Base-by-base conservation (phyloP, 352 stramenopile species). In the Phytophthora fragariaefolia region DNA sequence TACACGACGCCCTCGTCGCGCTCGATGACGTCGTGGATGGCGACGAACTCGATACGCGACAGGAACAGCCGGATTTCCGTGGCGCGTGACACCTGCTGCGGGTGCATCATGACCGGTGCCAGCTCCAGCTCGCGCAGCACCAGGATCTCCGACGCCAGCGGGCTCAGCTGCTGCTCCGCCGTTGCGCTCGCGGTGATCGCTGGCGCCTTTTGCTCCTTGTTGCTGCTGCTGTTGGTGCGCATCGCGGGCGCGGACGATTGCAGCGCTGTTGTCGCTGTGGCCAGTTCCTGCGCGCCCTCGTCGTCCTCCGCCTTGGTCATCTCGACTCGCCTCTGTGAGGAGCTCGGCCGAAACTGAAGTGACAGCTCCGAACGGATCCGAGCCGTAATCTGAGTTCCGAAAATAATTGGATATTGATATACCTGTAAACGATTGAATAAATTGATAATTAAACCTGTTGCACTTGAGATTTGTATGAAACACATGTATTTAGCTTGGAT, bases 1-100 rank as follows among this genome's bases (percentile, higher is more conserved):
- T 87, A 85, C 7, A 83, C 46, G 45, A 80, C 57, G 45, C 59
- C 60, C 52, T 89, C 83, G 7, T 91, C 79, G 10, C 72, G 66
- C 46, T 76, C 66, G 22, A 81, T 61, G 6, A 87, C 62, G 24
- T 80, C 72, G 57, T 77, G 80, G 57, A 91, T 90, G 43, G 72
- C 63, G 24, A 91, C 75, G 50, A 46, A 76, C 69, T 91, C 83
- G 36, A 91, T 87, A 20, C 80, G 71, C 49, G 77, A 76, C 4
- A 91, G 69, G 48, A 83, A 87, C 13, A 80, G 60, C 40, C 80
- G 77, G 45, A 85, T 82, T 55, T 85, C 72, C 12, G 69, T 83
- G n/a, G 79, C 82, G 24, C 78, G 71, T n/a, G 82, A 82, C 49
- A 84, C 59, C 45, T 82, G 79, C 60, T 83, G 69, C 27, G 82